Conservation (phyloP, 352 stramenopile species). For the Globisporangium splendens region DNA sequence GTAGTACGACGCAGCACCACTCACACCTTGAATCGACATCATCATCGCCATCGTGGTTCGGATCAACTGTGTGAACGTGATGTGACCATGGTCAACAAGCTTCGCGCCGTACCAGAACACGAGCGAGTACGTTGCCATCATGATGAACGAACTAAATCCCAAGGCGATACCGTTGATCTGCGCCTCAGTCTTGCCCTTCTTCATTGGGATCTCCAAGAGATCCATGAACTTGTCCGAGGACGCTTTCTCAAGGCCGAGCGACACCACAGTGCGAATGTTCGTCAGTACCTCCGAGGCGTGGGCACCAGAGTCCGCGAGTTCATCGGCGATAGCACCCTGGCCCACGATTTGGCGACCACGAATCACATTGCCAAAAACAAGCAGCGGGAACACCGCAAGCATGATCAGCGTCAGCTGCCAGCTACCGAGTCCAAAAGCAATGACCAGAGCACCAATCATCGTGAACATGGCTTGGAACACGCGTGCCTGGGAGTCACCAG, state of each 20-base stretch:
- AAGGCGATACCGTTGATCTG: too few species aligned
- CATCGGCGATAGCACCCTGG: not conserved
- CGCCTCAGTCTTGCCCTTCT: too few species aligned
- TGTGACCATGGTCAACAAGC: not conserved
- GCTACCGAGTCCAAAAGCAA: not conserved
- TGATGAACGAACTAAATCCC: not conserved
- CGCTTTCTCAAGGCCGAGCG: not conserved
- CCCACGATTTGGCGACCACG: not conserved
- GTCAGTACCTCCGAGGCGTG: not conserved
- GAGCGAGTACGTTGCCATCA: not conserved
- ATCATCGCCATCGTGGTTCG: not conserved
- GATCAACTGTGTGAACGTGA: not conserved
- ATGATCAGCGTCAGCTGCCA: not conserved
- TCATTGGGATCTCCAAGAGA: not conserved
- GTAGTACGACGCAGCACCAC: not conserved
- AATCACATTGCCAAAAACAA: not conserved
- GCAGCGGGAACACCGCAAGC: too few species aligned
- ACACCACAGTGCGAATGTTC: not conserved
- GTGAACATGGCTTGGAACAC: not conserved
- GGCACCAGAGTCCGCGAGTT: not conserved
- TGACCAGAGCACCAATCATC: not conserved
- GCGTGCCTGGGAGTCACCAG: too few species aligned
- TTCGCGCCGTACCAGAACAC: not conserved
- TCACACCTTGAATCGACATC: not conserved
- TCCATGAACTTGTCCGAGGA: not conserved